Base-by-base conservation (phyloP, 2,329 filamentous ascomycete genomes). In the Hypoxylon sp. region DNA sequence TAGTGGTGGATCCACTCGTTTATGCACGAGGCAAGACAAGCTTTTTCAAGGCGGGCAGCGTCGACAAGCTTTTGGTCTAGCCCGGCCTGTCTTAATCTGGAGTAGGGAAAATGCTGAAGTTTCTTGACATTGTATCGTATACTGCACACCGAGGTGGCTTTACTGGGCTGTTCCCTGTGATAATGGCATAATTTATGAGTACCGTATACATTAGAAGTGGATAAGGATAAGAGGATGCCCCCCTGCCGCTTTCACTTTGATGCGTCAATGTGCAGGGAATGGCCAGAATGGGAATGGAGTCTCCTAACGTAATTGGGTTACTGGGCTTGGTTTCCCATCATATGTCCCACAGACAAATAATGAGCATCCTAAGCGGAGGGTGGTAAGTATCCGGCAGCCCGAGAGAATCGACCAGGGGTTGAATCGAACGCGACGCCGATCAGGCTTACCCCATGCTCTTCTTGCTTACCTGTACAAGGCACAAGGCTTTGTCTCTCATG, bases 281-380 rank as follows among this genome's bases (percentile, higher is more conserved):
- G 19, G 45, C 29, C 50, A 37, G 61, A 45, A 61, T 53, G 55
- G 47, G 16, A 60, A 67, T 75, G 34, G 77, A 74, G 70, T 76
- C 75, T 70, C 76, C 75, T 52, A 78, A 78, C 65, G 76, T 56
- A 55, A 62, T 65, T 60, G 46, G 58, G 61, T 62, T 46, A 55
- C 56, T 61, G 43, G 50, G 27, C 37, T 60, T 11, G 46, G 25
- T 48, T 54, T 54, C 19, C 52, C 41, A 55, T 58, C 27, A 30
- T 48, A 30, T 46, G 59, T 63, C 45, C 51, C 60, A 63, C 59
- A 56, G 47, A 55, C 25, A 16, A 34, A 61, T 30, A 32, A 11
- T 11, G n/a, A 43, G 29, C 8, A 34, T 48, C n/a, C 37, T 19
- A 58, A 50, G 46, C 39, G 46, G 54, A 57, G 57, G 51, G 25